A percentile compares a stretch with the other conserved stretches of the same genome.
Conservation (phyloP, 2,329 filamentous ascomycete species). For the Pseudocercospora ulei region DNA sequence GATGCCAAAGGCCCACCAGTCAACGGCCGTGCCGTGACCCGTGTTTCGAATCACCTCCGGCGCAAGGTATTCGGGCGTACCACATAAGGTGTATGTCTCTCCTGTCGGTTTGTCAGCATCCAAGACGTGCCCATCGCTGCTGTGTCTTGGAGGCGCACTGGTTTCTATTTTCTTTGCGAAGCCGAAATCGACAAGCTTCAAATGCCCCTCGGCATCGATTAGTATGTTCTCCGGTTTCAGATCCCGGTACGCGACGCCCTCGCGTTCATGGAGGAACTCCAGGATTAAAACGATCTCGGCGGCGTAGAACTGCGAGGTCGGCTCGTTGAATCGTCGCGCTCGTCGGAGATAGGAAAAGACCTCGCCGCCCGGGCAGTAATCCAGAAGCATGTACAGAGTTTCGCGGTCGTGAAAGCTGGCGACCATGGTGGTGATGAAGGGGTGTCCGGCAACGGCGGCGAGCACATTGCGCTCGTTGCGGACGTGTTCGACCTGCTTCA, state of each 20-base stretch:
- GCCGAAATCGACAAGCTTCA: conserved; percentile 76
- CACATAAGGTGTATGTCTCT: conserved; percentile 75
- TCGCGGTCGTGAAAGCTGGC: conserved; percentile 71
- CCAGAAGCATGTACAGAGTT: conserved; percentile 71
- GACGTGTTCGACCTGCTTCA: conserved; percentile 81
- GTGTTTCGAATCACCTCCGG: conserved; percentile 79
- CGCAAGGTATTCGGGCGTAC: conserved; percentile 73
- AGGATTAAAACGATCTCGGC: conserved; percentile 75
- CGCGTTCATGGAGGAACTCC: conserved; percentile 68
- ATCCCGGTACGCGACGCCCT: conserved; percentile 72
- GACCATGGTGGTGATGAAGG: conserved; percentile 70
- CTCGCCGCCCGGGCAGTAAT: conserved; percentile 75
- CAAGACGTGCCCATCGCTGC: conserved; percentile 8
- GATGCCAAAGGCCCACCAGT: conserved; percentile 82
- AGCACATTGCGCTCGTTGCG: conserved; percentile 73
- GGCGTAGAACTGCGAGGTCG: conserved; percentile 69
- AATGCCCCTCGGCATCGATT: conserved; percentile 65
- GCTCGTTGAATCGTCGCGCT: conserved; percentile 67
- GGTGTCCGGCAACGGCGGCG: conserved; percentile 65
- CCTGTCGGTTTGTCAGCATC: conserved; percentile 33
- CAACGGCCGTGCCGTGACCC: conserved; percentile 61
- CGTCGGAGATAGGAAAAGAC: conserved; percentile 74
- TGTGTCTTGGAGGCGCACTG: conserved; percentile 34
- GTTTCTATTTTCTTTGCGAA: conserved; percentile 70
- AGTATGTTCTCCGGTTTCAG: conserved; percentile 76